A percentile compares a stretch with the other conserved stretches of the same genome.
These are phyloP conservation scores for Russula compacta DNA, from an alignment of 768 basidiomycete species.

Conservation along the genomic window DNA sequence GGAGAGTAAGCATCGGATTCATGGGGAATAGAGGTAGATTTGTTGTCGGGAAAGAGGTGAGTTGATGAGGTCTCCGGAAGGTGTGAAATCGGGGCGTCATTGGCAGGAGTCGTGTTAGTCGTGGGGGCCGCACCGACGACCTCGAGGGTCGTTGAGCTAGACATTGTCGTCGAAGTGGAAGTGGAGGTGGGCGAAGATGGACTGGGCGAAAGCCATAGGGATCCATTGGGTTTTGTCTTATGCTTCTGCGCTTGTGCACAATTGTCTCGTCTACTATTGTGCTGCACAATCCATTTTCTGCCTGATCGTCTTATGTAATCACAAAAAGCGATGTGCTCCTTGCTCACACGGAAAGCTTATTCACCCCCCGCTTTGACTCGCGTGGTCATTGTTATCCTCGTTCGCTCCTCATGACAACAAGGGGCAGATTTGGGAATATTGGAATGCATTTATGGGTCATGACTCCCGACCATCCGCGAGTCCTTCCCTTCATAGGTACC, in stretches of 20 bases:
- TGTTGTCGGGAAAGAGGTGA: slow-evolving; percentile 18
- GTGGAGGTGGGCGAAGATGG: slow-evolving; percentile 18
- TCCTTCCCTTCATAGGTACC: too few species aligned
- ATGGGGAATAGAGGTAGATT: slow-evolving; percentile 22
- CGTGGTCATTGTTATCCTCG: neutral
- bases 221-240: slow-evolving; percentile 27
- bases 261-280: slow-evolving; percentile 17
- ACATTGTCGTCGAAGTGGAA: slow-evolving; percentile 20
- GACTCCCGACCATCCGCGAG: too few species aligned
- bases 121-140: slow-evolving; percentile 20
- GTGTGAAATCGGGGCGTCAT: slow-evolving; percentile 18
- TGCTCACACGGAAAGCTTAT: neutral
- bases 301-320: slow-evolving; percentile 13
- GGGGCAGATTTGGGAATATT: too few species aligned
- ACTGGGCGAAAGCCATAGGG: neutral
- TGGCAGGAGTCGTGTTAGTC: slow-evolving; percentile 18
- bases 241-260: neutral
- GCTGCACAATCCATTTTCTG: neutral
- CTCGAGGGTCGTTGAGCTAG: slow-evolving; percentile 22
- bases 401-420: too few species aligned
- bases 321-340: slow-evolving; percentile 13
- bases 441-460: too few species aligned
- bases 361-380: neutral
- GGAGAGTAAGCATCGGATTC: slow-evolving; percentile 21
- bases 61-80: slow-evolving; percentile 17